A percentile compares a stretch with the other conserved stretches of the same genome.
Evolutionary conservation across 2,329 filamentous ascomycete genomes (phyloP).

Genomic region (Reticulascus tulasneorum): DNA sequence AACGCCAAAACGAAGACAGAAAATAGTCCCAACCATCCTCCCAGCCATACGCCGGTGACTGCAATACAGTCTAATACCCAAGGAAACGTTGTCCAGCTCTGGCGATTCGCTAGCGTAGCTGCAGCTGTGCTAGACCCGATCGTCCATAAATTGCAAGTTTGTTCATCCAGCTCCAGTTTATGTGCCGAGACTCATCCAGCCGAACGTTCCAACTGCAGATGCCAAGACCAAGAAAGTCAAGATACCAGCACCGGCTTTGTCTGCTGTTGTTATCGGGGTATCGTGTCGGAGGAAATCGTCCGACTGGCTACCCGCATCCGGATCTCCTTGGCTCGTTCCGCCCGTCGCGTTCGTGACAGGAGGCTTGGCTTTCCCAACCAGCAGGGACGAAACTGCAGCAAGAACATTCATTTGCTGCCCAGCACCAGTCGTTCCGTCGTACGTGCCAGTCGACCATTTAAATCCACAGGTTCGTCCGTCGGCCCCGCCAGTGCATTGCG

Average conservation of each 20-base stretch:
- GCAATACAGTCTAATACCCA: constrained; percentile 10
- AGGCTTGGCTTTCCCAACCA: constrained; percentile 36
- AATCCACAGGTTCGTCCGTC: constrained; percentile 49
- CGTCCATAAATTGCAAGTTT: too few species aligned
- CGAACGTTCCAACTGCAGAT: constrained; percentile 35
- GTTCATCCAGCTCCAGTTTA: constrained; percentile 14
- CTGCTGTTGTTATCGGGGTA: constrained; percentile 36
- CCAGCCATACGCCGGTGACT: constrained; percentile 7
- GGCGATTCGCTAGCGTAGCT: constrained; percentile 7
- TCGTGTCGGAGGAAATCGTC: constrained; percentile 25
- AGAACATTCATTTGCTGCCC: constrained; percentile 59
- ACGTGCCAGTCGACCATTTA: constrained; percentile 46
- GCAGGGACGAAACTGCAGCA: constrained; percentile 49
- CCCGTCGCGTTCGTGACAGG: constrained; percentile 46
- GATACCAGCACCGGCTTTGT: constrained; percentile 44
- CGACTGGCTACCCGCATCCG: constrained; percentile 35
- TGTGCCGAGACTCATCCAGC: constrained; percentile 44
- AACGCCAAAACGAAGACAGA: constrained; percentile 18
- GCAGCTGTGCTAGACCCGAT: constrained; percentile 3
- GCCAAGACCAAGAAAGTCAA: constrained; percentile 42
- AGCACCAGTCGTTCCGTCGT: constrained; percentile 52
- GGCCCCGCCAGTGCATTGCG: constrained; percentile 49
- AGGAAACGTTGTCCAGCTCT: neutral
- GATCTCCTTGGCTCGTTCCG: constrained; percentile 43
- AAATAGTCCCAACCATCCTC: constrained; percentile 10